phyloP scores from a whole-genome alignment of 345 rosid species.

The Acer negundo region DNA sequence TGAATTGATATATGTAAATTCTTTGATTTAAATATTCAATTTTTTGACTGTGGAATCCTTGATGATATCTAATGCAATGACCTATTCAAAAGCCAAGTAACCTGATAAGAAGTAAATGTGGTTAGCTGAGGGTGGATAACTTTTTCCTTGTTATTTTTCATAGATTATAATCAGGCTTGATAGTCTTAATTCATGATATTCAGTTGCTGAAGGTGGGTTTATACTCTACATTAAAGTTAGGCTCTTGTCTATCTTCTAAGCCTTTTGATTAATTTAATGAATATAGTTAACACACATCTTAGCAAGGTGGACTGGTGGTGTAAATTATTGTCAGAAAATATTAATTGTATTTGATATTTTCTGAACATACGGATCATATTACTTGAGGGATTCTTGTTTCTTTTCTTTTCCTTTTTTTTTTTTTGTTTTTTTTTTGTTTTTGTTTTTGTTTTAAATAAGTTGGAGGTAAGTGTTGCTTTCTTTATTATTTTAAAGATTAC shows the following conservation, averaged over 20 bases:
- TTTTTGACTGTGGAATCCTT: background rate
- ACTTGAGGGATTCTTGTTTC: background rate
- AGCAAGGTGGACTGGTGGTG: background rate
- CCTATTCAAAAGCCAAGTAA: conserved; percentile 5
- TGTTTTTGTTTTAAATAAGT: background rate
- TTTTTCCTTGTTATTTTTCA: conserved; percentile 1
- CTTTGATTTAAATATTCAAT: background rate
- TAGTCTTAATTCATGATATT: background rate
- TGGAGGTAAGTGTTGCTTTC: background rate
- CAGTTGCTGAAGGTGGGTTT: conserved; percentile 2
- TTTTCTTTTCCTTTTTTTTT: background rate
- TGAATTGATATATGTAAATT: background rate
- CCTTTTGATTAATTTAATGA: conserved; percentile 5
- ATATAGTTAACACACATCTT: background rate
- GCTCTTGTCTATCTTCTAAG: background rate
- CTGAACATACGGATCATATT: background rate
- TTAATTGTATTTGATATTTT: too few relatives aligned
- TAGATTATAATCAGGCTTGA: conserved; percentile 5
- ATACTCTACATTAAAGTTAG: background rate
- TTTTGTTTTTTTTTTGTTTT: too few relatives aligned
- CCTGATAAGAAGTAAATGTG: background rate
- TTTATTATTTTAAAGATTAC: background rate
- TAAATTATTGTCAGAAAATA: too few relatives aligned
- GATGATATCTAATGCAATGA: conserved; percentile 13
- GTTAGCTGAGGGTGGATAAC: background rate